Percentiles rank a stretch among this genome's conserved stretches.
Evolutionary conservation across 371 early-diverging fungal genomes (phyloP).

Genomic region (Circinella umbellata): DNA sequence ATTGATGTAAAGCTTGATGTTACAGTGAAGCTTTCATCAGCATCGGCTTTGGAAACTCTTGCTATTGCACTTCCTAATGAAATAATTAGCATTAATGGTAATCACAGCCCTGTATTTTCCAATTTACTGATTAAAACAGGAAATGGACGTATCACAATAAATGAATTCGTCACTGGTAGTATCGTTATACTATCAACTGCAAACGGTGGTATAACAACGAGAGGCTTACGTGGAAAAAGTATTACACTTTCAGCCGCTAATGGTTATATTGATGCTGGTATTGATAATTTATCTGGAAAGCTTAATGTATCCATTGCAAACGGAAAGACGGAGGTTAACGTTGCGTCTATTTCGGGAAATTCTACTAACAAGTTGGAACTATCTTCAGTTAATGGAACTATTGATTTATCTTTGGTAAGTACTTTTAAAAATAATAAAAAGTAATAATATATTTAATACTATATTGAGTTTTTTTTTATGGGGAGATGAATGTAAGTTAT

Average conservation of each 20-base stretch:
- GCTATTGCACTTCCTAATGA: background rate
- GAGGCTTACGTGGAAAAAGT: background rate
- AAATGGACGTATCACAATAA: background rate
- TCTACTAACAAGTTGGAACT: background rate
- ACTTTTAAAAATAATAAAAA: background rate
- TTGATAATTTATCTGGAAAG: background rate
- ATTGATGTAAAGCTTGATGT: background rate
- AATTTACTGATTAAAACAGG: background rate
- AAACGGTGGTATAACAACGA: background rate
- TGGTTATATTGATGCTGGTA: background rate
- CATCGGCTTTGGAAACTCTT: background rate
- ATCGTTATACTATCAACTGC: background rate
- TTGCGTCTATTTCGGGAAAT: background rate
- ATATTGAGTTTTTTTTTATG: background rate
- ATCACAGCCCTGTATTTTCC: background rate
- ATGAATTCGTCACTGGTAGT: background rate
- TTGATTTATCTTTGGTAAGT: slow-evolving; percentile 4
- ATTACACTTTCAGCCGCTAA: background rate
- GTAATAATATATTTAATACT: too few relatives aligned
- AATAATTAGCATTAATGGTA: background rate
- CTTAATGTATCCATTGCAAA: background rate
- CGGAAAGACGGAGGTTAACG: background rate
- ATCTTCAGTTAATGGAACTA: background rate
- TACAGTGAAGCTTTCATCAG: background rate
- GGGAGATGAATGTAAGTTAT: too few relatives aligned